Evolutionary conservation across 177 flowering plant species (phyloP), one percentile per base, ranked within the genome.

Genomic region (Vitis hybrid): DNA sequence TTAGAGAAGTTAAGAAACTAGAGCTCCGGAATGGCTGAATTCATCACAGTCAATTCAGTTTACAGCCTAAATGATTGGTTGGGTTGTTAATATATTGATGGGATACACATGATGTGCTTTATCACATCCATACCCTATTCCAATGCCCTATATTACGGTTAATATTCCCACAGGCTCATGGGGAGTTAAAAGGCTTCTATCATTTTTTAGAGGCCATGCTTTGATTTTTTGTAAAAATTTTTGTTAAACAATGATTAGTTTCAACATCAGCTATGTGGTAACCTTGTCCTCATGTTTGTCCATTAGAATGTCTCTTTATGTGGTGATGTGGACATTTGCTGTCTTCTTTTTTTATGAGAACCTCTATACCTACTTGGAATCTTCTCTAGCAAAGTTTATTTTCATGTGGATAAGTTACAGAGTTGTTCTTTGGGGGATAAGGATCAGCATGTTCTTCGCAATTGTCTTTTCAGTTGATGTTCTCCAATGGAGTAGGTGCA

Each of bases 341-440:
- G 74, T 75, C 71, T 65, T 70, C 45, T 49, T 70, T 54, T 71
- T 62, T 17, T 71, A n/a, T 56, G 59, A 60, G 59, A 58, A 17
- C 66, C 30, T 64, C 52, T 69, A 21, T 59, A 17, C 40, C 62
- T 59, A 2, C 3, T 54, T 61, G 49, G 64, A 34, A 18, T 30
- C 55, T 34, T 56, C 63, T 34, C 26, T 14, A 51, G 54, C 18
- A 52, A 69, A 59, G 10, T 14, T 1, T 51, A 23, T 2, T n/a
- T 15, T 59, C 60, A 55, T 57, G 65, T 68, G 73, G 51, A 32
- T 1, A 56, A 61, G 58, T 32, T 56, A 13, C 11, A 2, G 32
- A 26, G 2, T 60, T 59, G 51, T 59, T 5, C 13, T 13, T 65
- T 65, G 21, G 11, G 60, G 19, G 64, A 62, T 50, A 56, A 66